phyloP scores from a whole-genome alignment of 352 stramenopile species.

The Pythium pyrilobum region DNA sequence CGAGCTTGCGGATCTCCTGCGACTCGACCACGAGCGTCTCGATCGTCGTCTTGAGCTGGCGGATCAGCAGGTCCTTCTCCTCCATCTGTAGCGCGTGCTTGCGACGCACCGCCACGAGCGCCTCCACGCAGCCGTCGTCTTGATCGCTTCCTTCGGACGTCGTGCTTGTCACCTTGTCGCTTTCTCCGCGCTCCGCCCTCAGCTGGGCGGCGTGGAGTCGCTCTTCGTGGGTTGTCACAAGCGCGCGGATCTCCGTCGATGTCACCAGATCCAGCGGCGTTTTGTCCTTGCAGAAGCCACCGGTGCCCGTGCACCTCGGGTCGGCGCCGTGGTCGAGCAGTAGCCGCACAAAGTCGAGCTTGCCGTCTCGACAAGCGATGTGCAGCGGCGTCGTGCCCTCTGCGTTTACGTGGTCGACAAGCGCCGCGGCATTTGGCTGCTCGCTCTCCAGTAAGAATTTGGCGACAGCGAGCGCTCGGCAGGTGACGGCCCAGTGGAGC shows the following conservation, averaged over 20 bases:
- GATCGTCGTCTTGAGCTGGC: conserved; percentile 76
- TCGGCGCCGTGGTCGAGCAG: conserved; percentile 46
- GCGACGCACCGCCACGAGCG: conserved; percentile 1
- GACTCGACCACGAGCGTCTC: conserved; percentile 66
- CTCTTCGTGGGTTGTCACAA: conserved; percentile 25
- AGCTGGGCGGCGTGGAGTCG: background rate
- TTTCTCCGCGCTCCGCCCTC: background rate
- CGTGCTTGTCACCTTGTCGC: too few relatives aligned
- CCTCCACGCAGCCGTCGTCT: background rate
- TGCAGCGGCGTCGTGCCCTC: conserved; percentile 78
- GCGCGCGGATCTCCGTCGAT: conserved; percentile 31
- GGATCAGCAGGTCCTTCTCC: conserved; percentile 79
- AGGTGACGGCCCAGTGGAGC: conserved; percentile 77
- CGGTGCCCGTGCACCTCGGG: conserved; percentile 31
- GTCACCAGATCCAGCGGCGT: conserved; percentile 51
- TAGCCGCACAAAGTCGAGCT: conserved; percentile 47
- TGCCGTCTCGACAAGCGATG: conserved; percentile 51
- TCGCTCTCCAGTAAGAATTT: conserved; percentile 35
- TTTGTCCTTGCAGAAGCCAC: conserved; percentile 51
- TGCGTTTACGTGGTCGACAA: conserved; percentile 51
- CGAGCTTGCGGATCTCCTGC: conserved; percentile 73
- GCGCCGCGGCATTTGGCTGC: conserved; percentile 26
- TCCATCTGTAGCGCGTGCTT: conserved; percentile 56
- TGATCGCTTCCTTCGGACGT: background rate
- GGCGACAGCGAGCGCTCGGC: conserved; percentile 54